Conservation (phyloP, 257 asterid genomes). For the Oldenlandia corymbosa region DNA sequence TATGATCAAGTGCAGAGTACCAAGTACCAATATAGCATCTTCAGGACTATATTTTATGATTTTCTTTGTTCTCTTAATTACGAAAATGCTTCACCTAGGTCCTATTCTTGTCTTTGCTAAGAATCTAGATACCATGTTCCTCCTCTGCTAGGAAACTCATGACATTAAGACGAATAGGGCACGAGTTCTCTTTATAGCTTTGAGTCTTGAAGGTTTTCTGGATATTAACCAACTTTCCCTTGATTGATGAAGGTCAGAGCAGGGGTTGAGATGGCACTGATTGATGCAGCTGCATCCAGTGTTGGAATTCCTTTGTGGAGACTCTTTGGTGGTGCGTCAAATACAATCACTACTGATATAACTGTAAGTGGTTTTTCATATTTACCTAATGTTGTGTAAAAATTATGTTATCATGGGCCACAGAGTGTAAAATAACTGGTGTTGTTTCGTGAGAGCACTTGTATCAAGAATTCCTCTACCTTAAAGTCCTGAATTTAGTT, state of each 20-base stretch:
- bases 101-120: background rate
- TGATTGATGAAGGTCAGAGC: conserved; percentile 76
- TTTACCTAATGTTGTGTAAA: background rate
- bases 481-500: background rate
- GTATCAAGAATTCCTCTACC: background rate
- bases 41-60: background rate
- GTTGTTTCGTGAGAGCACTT: background rate
- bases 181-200: background rate
- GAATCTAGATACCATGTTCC: background rate
- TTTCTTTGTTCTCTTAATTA: background rate
- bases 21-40: background rate
- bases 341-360: conserved; percentile 67
- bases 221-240: conserved; percentile 24
- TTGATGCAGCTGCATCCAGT: conserved; percentile 85
- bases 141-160: background rate
- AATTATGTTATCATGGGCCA: background rate
- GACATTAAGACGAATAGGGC: background rate
- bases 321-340: conserved; percentile 79
- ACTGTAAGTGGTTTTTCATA: conserved; percentile 42
- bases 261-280: conserved; percentile 92
- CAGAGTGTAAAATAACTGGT: background rate
- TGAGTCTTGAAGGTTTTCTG: background rate
- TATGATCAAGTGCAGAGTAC: background rate
- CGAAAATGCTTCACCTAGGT: background rate
- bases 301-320: conserved; percentile 81